These are phyloP conservation scores for Picochlorum costavermella DNA, from an alignment of 139 green algal species.

Conservation along the genomic window DNA sequence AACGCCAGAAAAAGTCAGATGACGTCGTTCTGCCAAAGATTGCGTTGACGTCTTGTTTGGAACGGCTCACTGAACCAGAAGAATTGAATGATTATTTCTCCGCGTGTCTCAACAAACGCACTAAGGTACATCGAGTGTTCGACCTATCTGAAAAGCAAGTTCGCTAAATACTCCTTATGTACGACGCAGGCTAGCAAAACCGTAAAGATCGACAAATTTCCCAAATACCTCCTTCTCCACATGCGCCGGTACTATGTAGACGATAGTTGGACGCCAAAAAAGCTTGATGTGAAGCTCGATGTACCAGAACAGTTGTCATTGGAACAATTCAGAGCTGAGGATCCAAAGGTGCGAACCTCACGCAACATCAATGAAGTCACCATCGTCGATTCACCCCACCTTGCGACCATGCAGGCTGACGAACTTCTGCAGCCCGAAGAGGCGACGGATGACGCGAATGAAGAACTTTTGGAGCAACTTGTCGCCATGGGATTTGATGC, in stretches of 20 bases:
- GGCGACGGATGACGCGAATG: not conserved
- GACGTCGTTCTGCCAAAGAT: slow-evolving; percentile 59
- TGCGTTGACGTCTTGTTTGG: slow-evolving; percentile 79
- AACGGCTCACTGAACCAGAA: slow-evolving; percentile 43
- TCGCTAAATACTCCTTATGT: not conserved
- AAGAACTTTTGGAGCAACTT: slow-evolving; percentile 46
- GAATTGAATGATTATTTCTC: slow-evolving; percentile 76
- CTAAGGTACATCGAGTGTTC: not conserved
- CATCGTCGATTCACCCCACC: not conserved
- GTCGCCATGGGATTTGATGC: slow-evolving; percentile 85
- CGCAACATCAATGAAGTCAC: not conserved
- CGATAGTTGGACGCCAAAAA: slow-evolving; percentile 79
- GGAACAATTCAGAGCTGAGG: slow-evolving; percentile 54
- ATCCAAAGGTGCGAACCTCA: slow-evolving; percentile 11
- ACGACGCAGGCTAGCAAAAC: slow-evolving; percentile 27
- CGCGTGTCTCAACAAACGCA: slow-evolving; percentile 46
- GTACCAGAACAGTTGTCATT: slow-evolving; percentile 75
- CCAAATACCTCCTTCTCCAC: slow-evolving; percentile 79
- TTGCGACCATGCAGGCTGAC: slow-evolving; percentile 31
- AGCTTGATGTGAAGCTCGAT: slow-evolving; percentile 77
- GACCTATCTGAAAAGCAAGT: no score
- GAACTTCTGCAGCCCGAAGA: slow-evolving; percentile 75
- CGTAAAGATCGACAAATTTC: slow-evolving; percentile 75
- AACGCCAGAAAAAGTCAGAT: slow-evolving; percentile 59
- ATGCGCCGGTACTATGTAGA: slow-evolving; percentile 69